Evolutionary conservation across 2,329 filamentous ascomycete genomes (phyloP).

Genomic region (Phaeosphaeria sp.): DNA sequence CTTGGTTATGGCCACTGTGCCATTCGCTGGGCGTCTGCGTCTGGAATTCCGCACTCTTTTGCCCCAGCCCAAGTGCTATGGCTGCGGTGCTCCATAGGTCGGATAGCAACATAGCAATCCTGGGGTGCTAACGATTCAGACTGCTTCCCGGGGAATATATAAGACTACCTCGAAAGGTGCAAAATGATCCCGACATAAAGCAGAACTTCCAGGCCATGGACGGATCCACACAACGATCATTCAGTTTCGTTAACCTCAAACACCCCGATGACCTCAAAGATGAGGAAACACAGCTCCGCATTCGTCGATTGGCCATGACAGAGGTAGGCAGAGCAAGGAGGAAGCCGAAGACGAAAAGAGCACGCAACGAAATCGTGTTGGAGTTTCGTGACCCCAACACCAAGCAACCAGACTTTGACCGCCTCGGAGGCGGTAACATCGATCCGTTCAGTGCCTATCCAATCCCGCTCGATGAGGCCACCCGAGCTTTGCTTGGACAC

Average conservation of each 20-base stretch:
- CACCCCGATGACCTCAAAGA: constrained; percentile 42
- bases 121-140: no score
- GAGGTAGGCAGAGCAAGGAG: constrained; percentile 37
- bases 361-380: constrained; percentile 34
- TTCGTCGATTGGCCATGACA: constrained; percentile 42
- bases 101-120: no score
- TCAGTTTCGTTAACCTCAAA: constrained; percentile 41
- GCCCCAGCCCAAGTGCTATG: not conserved
- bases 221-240: constrained; percentile 28
- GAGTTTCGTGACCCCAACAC: constrained; percentile 25
- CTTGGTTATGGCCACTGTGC: not conserved
- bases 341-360: constrained; percentile 35
- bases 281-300: constrained; percentile 37
- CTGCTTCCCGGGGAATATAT: not conserved
- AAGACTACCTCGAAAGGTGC: not conserved
- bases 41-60: not conserved
- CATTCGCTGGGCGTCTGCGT: not conserved
- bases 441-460: constrained; percentile 37
- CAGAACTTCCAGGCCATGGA: constrained; percentile 26
- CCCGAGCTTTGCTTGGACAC: constrained; percentile 30
- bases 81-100: not conserved
- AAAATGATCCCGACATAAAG: not conserved
- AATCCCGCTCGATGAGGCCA: constrained; percentile 30
- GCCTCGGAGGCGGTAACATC: constrained; percentile 25
- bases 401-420: constrained; percentile 17